Percentiles rank a stretch among this genome's conserved stretches.
Conservation (phyloP, 176 grass and related monocot genomes). For the Triticum timopheevii region DNA sequence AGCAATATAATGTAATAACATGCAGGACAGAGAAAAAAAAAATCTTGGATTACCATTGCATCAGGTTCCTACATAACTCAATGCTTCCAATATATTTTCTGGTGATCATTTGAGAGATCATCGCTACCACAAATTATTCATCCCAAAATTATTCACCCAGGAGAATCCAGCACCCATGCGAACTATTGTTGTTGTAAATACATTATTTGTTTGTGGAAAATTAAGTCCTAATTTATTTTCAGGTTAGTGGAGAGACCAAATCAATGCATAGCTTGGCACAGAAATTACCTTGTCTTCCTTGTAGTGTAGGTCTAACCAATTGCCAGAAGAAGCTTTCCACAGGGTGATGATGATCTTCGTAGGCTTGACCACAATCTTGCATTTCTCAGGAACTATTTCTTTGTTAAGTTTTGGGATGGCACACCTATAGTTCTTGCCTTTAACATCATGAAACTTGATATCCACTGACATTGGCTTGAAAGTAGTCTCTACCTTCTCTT, state of each 20-base stretch:
- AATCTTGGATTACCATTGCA: neutral
- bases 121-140: neutral
- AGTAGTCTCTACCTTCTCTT: slow-evolving; percentile 63
- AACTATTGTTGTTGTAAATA: neutral
- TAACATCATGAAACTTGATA: slow-evolving; percentile 80
- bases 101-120: neutral
- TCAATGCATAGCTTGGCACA: neutral
- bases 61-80: neutral
- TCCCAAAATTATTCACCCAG: neutral
- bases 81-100: neutral
- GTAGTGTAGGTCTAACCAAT: slow-evolving; percentile 75
- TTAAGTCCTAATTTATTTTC: neutral
- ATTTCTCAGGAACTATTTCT: slow-evolving; percentile 86
- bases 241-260: neutral
- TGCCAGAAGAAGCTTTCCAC: slow-evolving; percentile 73
- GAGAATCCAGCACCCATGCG: neutral
- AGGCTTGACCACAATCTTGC: slow-evolving; percentile 81
- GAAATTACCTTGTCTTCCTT: slow-evolving; percentile 84
- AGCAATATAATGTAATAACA: neutral
- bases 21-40: neutral
- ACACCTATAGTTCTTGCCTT: slow-evolving; percentile 86
- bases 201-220: neutral
- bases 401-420: slow-evolving; percentile 80
- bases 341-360: slow-evolving; percentile 67
- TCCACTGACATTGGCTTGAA: slow-evolving; percentile 72